A percentile compares a stretch with the other conserved stretches of the same genome.
Evolutionary conservation across 2,329 filamentous ascomycete species (phyloP).

Genomic region (Dactylellina drechsleri): DNA sequence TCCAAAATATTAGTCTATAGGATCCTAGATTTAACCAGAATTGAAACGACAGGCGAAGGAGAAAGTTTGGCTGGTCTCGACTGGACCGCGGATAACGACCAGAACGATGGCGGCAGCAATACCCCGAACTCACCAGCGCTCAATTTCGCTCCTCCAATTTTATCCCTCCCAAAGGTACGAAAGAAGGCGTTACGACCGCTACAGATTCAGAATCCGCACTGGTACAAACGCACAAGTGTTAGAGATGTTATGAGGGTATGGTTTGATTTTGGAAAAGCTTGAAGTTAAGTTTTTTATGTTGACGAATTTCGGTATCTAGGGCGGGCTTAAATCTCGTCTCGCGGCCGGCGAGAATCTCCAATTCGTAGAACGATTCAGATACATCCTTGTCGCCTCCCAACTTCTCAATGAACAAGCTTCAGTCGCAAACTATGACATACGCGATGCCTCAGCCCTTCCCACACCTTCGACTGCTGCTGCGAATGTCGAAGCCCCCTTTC

Average conservation of each 20-base stretch:
- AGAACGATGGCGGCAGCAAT: constrained; percentile 34
- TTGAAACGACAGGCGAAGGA: constrained; percentile 39
- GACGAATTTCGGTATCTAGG: constrained; percentile 63
- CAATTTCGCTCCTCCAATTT: constrained; percentile 40
- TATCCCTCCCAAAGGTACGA: constrained; percentile 62
- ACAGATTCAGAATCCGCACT: constrained; percentile 61
- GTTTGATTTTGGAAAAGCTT: constrained; percentile 59
- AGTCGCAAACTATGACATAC: constrained; percentile 62
- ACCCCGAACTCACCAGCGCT: constrained; percentile 15
- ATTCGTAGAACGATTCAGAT: constrained; percentile 92
- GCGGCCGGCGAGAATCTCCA: constrained; percentile 81
- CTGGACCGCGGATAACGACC: constrained; percentile 47
- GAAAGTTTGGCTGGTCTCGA: constrained; percentile 47
- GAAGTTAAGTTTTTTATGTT: constrained; percentile 53
- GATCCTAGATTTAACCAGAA: constrained; percentile 24
- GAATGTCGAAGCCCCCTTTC: constrained; percentile 21
- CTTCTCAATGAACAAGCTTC: constrained; percentile 77
- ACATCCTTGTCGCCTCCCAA: constrained; percentile 91
- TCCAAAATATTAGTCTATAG: constrained; percentile 23
- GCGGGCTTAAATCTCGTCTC: constrained; percentile 76
- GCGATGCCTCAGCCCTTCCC: constrained; percentile 34
- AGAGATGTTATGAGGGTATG: constrained; percentile 56
- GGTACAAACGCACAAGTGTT: constrained; percentile 46
- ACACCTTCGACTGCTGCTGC: constrained; percentile 21
- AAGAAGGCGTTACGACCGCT: constrained; percentile 55